Evolutionary conservation across 441 rosid genomes (phyloP).

Genomic region (Jatropha multifida): DNA sequence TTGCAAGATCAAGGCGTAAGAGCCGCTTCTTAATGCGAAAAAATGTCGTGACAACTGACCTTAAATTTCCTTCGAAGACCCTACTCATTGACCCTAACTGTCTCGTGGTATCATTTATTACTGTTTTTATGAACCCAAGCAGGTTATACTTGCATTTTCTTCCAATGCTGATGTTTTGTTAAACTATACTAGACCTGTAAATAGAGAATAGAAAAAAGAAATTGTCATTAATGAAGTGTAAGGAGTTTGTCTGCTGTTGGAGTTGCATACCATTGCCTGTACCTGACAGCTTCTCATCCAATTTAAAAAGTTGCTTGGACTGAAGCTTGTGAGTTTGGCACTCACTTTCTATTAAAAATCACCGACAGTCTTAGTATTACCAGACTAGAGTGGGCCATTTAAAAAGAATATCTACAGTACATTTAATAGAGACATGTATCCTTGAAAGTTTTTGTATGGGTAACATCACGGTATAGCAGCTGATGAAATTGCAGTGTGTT

Average conservation of each 20-base stretch:
- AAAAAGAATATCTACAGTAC: not conserved
- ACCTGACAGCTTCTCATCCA: not conserved
- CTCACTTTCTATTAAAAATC: not conserved
- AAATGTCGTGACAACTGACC: not conserved
- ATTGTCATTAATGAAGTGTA: not conserved
- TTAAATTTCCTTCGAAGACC: not conserved
- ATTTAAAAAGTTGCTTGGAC: not conserved
- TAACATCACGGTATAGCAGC: not conserved
- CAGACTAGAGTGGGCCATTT: not conserved
- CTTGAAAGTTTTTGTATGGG: not conserved
- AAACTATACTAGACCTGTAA: not conserved
- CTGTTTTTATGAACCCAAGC: slow-evolving; percentile 3
- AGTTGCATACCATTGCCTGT: not conserved
- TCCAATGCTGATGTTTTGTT: not conserved
- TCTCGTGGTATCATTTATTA: not conserved
- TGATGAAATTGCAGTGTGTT: not conserved
- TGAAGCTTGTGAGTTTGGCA: not conserved
- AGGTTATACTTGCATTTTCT: not conserved
- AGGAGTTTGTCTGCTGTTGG: not conserved
- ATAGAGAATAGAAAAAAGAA: not conserved
- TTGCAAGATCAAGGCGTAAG: not conserved
- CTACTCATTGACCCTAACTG: not conserved
- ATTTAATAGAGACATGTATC: not conserved
- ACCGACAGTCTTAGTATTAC: not conserved
- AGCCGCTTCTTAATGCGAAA: not conserved